A percentile compares a stretch with the other conserved stretches of the same genome.
Evolutionary conservation across 106 monocot species (phyloP).

Genomic region (Dendrobium catenatum): DNA sequence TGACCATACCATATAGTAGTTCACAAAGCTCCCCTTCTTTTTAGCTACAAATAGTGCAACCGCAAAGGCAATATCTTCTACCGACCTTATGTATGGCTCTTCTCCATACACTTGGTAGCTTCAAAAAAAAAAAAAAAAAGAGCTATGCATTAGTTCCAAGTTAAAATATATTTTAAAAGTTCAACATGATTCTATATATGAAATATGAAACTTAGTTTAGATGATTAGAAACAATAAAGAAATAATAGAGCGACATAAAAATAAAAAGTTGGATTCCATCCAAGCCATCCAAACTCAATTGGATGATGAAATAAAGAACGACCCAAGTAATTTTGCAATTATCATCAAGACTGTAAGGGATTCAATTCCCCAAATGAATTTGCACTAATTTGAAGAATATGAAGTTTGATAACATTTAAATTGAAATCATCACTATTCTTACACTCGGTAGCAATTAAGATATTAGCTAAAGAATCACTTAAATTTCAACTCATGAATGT

Average conservation of each 20-base stretch:
- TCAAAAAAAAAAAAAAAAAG: slow-evolving; percentile 4
- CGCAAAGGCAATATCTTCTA: slow-evolving; percentile 77
- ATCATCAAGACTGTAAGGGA: too few relatives aligned
- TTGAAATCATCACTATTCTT: neutral
- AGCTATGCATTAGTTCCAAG: slow-evolving; percentile 1
- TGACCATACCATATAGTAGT: slow-evolving; percentile 86
- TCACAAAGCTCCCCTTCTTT: slow-evolving; percentile 85
- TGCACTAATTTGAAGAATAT: neutral
- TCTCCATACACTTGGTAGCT: slow-evolving; percentile 68
- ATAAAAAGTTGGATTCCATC: too few relatives aligned
- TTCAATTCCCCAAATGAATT: neutral
- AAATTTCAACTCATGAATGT: too few relatives aligned
- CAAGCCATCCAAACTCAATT: too few relatives aligned
- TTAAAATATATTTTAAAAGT: neutral
- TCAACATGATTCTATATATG: neutral
- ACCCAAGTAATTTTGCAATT: too few relatives aligned
- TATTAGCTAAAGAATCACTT: too few relatives aligned
- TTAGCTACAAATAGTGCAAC: slow-evolving; percentile 60
- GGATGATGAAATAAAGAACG: too few relatives aligned
- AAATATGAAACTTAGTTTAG: neutral
- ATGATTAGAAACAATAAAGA: too few relatives aligned
- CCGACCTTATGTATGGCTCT: slow-evolving; percentile 44
- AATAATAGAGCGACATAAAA: too few relatives aligned
- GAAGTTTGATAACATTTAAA: neutral
- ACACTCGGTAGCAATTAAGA: too few relatives aligned